Conservation (phyloP, 257 asterid species). For the Plectranthus barbatus region DNA sequence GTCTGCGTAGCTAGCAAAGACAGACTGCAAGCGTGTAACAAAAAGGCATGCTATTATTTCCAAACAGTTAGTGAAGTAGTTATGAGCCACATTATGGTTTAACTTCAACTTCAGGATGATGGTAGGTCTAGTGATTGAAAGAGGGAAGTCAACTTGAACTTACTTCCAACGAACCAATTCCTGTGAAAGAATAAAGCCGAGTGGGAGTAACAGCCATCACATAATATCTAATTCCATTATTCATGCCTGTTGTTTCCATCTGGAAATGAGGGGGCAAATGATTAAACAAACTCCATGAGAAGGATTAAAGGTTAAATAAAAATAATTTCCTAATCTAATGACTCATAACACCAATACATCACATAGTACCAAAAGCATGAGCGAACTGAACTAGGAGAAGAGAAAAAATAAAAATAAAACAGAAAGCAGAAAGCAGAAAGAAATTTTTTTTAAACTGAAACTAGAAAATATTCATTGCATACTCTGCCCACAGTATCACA, state of each 20-base stretch:
- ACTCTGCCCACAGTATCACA: constrained; percentile 7
- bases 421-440: background rate
- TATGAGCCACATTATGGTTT: background rate
- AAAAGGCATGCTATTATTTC: constrained; percentile 8
- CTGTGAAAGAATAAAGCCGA: constrained; percentile 91
- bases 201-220: constrained; percentile 99
- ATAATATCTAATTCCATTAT: constrained; percentile 63
- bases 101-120: constrained; percentile 9
- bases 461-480: background rate
- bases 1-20: constrained; percentile 80
- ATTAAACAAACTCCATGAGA: constrained; percentile 1
- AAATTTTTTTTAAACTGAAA: background rate
- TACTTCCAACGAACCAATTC: constrained; percentile 84
- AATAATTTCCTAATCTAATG: background rate
- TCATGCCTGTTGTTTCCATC: constrained; percentile 81
- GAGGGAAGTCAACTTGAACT: constrained; percentile 18
- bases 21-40: constrained; percentile 48
- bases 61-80: background rate
- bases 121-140: background rate
- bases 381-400: background rate
- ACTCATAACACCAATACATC: constrained; percentile 8
- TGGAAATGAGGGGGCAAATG: constrained; percentile 27
- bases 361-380: background rate
- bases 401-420: background rate
- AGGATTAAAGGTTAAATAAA: background rate